Conservation (phyloP, 257 asterid species). For the Gardenia jasminoides region DNA sequence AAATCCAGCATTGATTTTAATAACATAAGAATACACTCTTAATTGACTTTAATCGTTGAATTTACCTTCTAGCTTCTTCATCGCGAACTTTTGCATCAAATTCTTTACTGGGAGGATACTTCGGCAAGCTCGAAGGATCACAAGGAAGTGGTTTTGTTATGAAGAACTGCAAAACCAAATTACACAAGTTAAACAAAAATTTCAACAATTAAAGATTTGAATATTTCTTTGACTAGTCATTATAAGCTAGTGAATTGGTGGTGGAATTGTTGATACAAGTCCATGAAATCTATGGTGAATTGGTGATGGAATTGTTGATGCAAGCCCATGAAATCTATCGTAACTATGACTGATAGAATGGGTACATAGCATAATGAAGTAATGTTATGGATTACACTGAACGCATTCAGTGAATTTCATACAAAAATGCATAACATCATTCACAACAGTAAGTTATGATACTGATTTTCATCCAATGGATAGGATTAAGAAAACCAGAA, state of each 20-base stretch:
- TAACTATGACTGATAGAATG: not conserved
- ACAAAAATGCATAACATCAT: not conserved
- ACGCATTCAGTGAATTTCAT: not conserved
- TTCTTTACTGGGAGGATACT: conserved; percentile 96
- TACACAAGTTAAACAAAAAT: conserved; percentile 1
- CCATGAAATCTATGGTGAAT: not conserved
- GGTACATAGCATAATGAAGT: not conserved
- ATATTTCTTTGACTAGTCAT: not conserved
- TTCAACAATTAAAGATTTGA: not conserved
- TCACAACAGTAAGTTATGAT: not conserved
- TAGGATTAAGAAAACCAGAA: not conserved
- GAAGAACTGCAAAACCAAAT: conserved; percentile 59
- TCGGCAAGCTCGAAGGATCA: conserved; percentile 90
- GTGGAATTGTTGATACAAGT: not conserved
- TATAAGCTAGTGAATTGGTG: not conserved
- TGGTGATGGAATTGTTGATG: not conserved
- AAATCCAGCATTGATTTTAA: not conserved
- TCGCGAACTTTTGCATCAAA: conserved; percentile 92
- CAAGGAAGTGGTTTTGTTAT: conserved; percentile 78
- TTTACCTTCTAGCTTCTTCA: conserved; percentile 92
- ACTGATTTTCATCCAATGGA: not conserved
- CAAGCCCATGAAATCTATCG: not conserved
- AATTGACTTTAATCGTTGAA: not conserved
- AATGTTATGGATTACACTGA: not conserved
- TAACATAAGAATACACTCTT: conserved; percentile 3